phyloP scores from a whole-genome alignment of 73 alveolate species.

The Halteria grandinella region DNA sequence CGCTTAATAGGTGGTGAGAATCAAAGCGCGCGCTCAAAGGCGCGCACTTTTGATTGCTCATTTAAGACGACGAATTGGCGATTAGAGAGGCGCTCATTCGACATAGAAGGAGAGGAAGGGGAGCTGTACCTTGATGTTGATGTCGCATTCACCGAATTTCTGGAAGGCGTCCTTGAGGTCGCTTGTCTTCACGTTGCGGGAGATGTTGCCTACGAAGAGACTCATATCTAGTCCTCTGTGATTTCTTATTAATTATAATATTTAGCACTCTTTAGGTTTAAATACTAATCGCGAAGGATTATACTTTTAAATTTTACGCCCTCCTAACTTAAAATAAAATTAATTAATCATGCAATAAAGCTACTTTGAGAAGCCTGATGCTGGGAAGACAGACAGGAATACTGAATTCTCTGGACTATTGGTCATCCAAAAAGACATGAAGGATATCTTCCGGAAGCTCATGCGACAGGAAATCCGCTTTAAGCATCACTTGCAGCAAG shows the following conservation, averaged over 20 bases:
- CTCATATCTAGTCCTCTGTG: slow-evolving; percentile 28
- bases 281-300: background rate
- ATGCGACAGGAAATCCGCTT: slow-evolving; percentile 10
- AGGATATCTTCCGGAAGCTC: slow-evolving; percentile 43
- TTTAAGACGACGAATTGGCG: too few species aligned
- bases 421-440: slow-evolving; percentile 45
- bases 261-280: background rate
- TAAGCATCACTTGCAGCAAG: slow-evolving; percentile 14
- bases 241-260: background rate
- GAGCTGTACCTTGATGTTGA: slow-evolving; percentile 60
- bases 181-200: slow-evolving; percentile 53
- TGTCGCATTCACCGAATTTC: slow-evolving; percentile 59
- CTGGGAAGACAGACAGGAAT: background rate
- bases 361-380: slow-evolving; percentile 6
- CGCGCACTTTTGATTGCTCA: too few species aligned
- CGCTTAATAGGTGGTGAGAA: too few species aligned
- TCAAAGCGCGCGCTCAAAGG: too few species aligned
- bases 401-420: slow-evolving; percentile 44
- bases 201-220: slow-evolving; percentile 67
- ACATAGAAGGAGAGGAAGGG: background rate
- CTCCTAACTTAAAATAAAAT: background rate
- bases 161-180: slow-evolving; percentile 66
- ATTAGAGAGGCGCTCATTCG: too few species aligned
- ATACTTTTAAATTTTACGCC: background rate
- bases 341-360: slow-evolving; percentile 25